phyloP scores from a whole-genome alignment of 2,329 filamentous ascomycete genomes.

The Scedosporium boydii region DNA sequence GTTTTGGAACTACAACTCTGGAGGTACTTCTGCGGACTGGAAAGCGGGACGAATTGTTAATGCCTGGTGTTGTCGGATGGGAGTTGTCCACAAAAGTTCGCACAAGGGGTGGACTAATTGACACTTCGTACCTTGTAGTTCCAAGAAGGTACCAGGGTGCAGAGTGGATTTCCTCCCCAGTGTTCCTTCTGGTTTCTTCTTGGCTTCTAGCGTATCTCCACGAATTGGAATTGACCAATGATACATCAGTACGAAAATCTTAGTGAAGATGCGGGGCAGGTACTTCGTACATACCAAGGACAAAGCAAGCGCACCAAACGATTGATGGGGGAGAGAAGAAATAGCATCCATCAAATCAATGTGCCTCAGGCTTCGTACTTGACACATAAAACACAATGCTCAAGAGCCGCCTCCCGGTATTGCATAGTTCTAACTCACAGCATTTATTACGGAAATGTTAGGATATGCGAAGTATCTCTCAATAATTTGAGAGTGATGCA shows the following conservation, averaged over 20 bases:
- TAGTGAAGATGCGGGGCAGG: neutral
- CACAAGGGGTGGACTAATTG: too few species aligned
- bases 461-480: neutral
- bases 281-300: too few species aligned
- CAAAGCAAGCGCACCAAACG: neutral
- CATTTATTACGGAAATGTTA: neutral
- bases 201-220: neutral
- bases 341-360: neutral
- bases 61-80: too few species aligned
- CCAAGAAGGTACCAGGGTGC: neutral
- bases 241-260: neutral
- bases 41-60: too few species aligned
- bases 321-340: neutral
- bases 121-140: too few species aligned
- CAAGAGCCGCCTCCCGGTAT: neutral
- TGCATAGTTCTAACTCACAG: neutral
- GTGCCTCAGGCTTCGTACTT: neutral
- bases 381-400: neutral
- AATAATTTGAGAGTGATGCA: neutral
- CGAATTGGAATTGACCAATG: neutral
- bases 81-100: too few species aligned
- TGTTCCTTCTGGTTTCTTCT: neutral
- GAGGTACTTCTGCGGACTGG: too few species aligned
- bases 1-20: too few species aligned
- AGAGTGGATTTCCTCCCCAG: neutral